Percentiles rank a stretch among this genome's conserved stretches.
Evolutionary conservation across 352 stramenopile species (phyloP).

Genomic region (Pythium oligandrum): DNA sequence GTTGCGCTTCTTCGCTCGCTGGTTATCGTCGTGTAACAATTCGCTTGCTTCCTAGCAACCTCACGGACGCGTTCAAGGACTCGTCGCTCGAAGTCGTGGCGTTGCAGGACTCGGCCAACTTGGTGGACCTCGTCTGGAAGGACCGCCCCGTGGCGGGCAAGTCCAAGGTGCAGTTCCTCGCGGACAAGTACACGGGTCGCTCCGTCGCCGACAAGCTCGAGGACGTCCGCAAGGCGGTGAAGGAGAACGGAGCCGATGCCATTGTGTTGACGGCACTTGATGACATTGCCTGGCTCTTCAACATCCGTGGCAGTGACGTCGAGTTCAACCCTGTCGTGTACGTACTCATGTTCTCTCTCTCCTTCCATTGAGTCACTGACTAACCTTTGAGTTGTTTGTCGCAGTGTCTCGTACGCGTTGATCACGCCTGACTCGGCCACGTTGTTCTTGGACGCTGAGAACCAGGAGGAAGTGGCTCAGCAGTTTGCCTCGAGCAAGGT

Average conservation of each 20-base stretch:
- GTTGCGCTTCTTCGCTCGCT: too few relatives aligned
- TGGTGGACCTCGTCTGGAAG: constrained; percentile 96
- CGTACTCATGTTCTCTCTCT: constrained; percentile 19
- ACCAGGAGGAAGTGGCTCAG: constrained; percentile 48
- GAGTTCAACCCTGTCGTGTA: constrained; percentile 97
- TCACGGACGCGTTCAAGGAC: constrained; percentile 63
- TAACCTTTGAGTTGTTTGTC: not conserved
- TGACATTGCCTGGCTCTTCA: constrained; percentile 97
- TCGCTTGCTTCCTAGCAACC: constrained; percentile 27
- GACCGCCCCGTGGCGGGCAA: constrained; percentile 60
- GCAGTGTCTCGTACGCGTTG: constrained; percentile 90
- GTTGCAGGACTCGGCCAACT: constrained; percentile 82
- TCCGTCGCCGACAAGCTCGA: constrained; percentile 89
- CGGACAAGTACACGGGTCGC: constrained; percentile 91
- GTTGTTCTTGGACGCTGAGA: constrained; percentile 90
- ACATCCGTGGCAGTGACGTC: constrained; percentile 96
- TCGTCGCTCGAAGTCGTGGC: constrained; percentile 67
- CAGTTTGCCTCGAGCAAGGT: constrained; percentile 51
- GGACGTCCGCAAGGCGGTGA: constrained; percentile 74
- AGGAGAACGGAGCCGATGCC: constrained; percentile 87
- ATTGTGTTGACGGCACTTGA: constrained; percentile 95
- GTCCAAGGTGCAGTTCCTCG: constrained; percentile 89
- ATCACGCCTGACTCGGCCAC: constrained; percentile 86
- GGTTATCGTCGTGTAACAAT: too few relatives aligned
- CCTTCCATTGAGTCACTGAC: not conserved